Evolutionary conservation across 108 stramenopile genomes (phyloP), one percentile per base, ranked within the genome.

Genomic region (Fragilariopsis cylindrus): DNA sequence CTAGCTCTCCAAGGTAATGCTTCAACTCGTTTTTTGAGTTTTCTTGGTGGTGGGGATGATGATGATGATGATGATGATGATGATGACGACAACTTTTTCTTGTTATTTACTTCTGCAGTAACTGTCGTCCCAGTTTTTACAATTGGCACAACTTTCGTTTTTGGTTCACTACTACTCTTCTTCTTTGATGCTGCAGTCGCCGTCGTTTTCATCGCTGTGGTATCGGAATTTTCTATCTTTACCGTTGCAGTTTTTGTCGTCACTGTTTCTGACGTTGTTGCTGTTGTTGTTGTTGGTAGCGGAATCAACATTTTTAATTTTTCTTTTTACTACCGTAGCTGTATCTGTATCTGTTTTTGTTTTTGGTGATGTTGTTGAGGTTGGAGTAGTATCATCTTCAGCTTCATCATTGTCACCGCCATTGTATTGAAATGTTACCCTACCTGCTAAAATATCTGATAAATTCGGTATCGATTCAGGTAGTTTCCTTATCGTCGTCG

Each of bases 1-100:
- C 76, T 69, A 3, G 90, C 90, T 58, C 71, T 71, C 90, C 90
- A 91, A 15, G 87, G 86, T n/a, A 41, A 11, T 11, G 7, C 16
- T 19, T 56, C 57, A 7, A 19, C 57, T 57, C 7, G 57, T 52
- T 9, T 13, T 52, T 9, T 13, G 1, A 13, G 9, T 13, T 52
- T 53, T 79, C 0, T 57, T 53, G 73, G 40, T 48, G 41, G 30
- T 30, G 2, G 30, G 2, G 30, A 30, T 30, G 30, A 30, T 0
- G 30, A 30, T 2, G 30, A 30, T 30, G 30, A 30, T 30, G 30
- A 30, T 30, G 30, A 30, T 30, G 21, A 21, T 21, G 21, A 21
- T 30, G 30, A 30, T 30, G 30, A 30, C 30, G 30, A 30, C 1
- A 30, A 30, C 30, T 30, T 57, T 57, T 52, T 21, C 52, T 64